Evolutionary conservation across 148 eudicot genomes (phyloP).

Genomic region (Rhododendron kiyosumense): DNA sequence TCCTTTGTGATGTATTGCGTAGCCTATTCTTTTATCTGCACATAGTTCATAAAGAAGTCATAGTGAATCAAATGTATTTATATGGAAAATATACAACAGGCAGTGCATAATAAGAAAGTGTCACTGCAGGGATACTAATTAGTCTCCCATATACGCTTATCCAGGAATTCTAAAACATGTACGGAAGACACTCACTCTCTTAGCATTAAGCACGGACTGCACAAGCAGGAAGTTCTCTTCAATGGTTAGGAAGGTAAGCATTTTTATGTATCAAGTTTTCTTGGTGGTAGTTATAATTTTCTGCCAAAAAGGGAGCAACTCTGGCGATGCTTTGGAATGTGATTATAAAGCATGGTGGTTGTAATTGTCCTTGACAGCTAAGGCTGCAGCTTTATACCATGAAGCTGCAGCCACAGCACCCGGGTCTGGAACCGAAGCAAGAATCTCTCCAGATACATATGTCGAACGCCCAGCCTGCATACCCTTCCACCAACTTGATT

Average conservation of each 20-base stretch:
- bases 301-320: neutral
- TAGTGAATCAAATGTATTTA: neutral
- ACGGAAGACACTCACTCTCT: slow-evolving; percentile 8
- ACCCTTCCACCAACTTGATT: slow-evolving; percentile 1
- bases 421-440: slow-evolving; percentile 85
- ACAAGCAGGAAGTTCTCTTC: slow-evolving; percentile 16
- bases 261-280: neutral
- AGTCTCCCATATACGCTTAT: neutral
- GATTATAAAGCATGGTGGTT: slow-evolving; percentile 10
- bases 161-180: neutral
- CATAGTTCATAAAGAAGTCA: neutral
- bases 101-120: neutral
- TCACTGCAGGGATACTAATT: neutral
- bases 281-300: slow-evolving; percentile 9
- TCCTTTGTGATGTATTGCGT: neutral
- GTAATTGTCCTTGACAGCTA: slow-evolving; percentile 48
- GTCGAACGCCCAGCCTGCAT: slow-evolving; percentile 91
- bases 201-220: slow-evolving; percentile 18
- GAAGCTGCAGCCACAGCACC: slow-evolving; percentile 98
- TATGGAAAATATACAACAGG: neutral
- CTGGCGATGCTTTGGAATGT: neutral
- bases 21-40: neutral
- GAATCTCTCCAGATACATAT: slow-evolving; percentile 59
- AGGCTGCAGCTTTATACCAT: slow-evolving; percentile 88
- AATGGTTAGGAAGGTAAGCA: neutral